Percentiles rank a stretch among this genome's conserved stretches.
phyloP scores from a whole-genome alignment of 2,329 filamentous ascomycete species.

The Cladosporium sphaerospermum region DNA sequence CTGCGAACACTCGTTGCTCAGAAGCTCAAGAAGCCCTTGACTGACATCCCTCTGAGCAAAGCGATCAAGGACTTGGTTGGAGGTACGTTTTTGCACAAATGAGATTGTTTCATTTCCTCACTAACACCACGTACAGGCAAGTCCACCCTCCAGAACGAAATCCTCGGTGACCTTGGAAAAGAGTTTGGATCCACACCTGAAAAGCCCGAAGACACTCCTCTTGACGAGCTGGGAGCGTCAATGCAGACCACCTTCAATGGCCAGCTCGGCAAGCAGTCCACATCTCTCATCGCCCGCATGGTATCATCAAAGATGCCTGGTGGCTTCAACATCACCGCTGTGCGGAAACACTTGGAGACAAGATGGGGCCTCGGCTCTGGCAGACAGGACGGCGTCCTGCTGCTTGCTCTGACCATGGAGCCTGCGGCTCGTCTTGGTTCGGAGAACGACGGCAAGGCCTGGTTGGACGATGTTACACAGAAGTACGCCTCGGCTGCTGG shows the following conservation, averaged over 20 bases:
- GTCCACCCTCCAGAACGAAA: constrained; percentile 97
- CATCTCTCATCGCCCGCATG: constrained; percentile 84
- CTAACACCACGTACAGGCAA: constrained; percentile 57
- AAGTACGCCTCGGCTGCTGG: constrained; percentile 83
- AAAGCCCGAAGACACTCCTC: constrained; percentile 93
- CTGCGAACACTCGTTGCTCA: constrained; percentile 85
- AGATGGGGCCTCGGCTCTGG: constrained; percentile 84
- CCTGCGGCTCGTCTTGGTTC: constrained; percentile 80
- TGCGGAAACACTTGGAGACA: constrained; percentile 90
- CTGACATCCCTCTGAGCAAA: constrained; percentile 87
- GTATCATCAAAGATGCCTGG: constrained; percentile 99
- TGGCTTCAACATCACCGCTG: constrained; percentile 96
- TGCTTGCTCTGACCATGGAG: constrained; percentile 89
- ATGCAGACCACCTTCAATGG: constrained; percentile 99
- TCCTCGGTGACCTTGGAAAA: constrained; percentile 93
- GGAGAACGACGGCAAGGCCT: constrained; percentile 85
- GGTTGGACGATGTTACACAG: constrained; percentile 79
- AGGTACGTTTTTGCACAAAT: constrained; percentile 55
- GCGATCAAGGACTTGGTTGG: constrained; percentile 98
- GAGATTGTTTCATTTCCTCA: background rate
- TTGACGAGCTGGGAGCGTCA: constrained; percentile 88
- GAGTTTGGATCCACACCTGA: constrained; percentile 98
- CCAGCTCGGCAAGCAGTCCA: constrained; percentile 93
- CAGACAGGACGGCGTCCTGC: constrained; percentile 82
- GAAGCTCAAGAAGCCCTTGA: constrained; percentile 90